Evolutionary conservation across 352 stramenopile genomes (phyloP).

Genomic region (Peronospora farinosa): DNA sequence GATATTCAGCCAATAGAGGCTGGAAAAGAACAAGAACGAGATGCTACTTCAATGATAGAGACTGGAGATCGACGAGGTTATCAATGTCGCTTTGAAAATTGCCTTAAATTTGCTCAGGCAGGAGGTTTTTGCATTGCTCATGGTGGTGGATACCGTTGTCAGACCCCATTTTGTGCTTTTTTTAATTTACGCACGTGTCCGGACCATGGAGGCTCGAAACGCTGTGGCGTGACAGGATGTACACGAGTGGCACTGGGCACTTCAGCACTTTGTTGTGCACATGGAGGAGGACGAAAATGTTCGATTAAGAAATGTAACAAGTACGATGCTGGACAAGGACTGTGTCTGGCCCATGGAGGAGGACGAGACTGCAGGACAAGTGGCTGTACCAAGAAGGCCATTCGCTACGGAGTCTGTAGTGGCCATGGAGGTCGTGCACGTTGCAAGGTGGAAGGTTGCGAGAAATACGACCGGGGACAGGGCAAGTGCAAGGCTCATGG

Average conservation of each 20-base stretch:
- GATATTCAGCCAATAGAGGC: background rate
- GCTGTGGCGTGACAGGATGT: slow-evolving; percentile 47
- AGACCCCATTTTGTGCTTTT: slow-evolving; percentile 62
- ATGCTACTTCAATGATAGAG: background rate
- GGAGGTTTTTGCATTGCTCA: slow-evolving; percentile 62
- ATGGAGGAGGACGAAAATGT: slow-evolving; percentile 68
- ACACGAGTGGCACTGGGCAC: slow-evolving; percentile 45
- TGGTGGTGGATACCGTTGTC: slow-evolving; percentile 62
- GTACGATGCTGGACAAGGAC: slow-evolving; percentile 57
- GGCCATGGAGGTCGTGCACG: slow-evolving; percentile 62
- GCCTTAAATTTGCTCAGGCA: slow-evolving; percentile 54
- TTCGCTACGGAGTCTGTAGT: slow-evolving; percentile 72
- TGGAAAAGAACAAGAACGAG: background rate
- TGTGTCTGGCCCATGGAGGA: slow-evolving; percentile 68
- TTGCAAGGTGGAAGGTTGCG: slow-evolving; percentile 68
- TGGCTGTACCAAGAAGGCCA: slow-evolving; percentile 67
- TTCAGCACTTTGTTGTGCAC: slow-evolving; percentile 50
- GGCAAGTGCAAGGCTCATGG: slow-evolving; percentile 78
- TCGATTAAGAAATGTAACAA: slow-evolving; percentile 64
- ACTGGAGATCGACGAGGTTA: slow-evolving; percentile 19
- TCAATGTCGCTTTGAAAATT: slow-evolving; percentile 44
- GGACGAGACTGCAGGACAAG: slow-evolving; percentile 50
- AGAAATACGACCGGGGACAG: slow-evolving; percentile 70
- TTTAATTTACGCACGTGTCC: slow-evolving; percentile 69
- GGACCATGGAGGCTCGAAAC: slow-evolving; percentile 66